These are phyloP conservation scores for Colletotrichum sp. DNA, from an alignment of 2,329 filamentous ascomycete species.

Conservation along the genomic window DNA sequence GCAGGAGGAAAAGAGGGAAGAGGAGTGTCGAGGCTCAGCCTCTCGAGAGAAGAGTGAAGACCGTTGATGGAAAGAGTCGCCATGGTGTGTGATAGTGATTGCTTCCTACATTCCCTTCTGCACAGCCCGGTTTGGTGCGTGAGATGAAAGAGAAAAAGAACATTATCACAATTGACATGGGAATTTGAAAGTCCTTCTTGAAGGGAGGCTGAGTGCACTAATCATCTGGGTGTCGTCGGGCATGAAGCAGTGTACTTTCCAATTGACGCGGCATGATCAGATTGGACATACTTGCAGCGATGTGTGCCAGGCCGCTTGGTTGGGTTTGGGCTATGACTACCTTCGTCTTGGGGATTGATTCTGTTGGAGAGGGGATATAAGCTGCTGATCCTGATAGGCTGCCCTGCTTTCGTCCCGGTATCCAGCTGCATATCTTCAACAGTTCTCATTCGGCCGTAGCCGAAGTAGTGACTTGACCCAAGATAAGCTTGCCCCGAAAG, in stretches of 20 bases:
- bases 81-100: slow-evolving; percentile 29
- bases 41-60: slow-evolving; percentile 63
- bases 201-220: neutral
- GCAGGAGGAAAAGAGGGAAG: slow-evolving; percentile 27
- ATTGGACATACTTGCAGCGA: neutral
- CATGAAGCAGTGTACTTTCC: neutral
- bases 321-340: fast-evolving
- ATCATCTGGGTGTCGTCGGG: neutral
- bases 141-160: neutral
- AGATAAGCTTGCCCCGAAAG: neutral
- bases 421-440: neutral
- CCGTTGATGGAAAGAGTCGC: slow-evolving; percentile 64
- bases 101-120: neutral
- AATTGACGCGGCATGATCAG: neutral
- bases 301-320: neutral
- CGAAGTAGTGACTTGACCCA: neutral
- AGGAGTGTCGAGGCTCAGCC: slow-evolving; percentile 52
- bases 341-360: neutral
- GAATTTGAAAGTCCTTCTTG: neutral
- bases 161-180: neutral
- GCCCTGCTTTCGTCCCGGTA: neutral
- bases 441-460: neutral
- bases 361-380: no score
- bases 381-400: neutral
- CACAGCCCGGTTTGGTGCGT: neutral